Base-by-base conservation (phyloP, 176 grass and related monocot species). In the Microstegium vimineum region DNA sequence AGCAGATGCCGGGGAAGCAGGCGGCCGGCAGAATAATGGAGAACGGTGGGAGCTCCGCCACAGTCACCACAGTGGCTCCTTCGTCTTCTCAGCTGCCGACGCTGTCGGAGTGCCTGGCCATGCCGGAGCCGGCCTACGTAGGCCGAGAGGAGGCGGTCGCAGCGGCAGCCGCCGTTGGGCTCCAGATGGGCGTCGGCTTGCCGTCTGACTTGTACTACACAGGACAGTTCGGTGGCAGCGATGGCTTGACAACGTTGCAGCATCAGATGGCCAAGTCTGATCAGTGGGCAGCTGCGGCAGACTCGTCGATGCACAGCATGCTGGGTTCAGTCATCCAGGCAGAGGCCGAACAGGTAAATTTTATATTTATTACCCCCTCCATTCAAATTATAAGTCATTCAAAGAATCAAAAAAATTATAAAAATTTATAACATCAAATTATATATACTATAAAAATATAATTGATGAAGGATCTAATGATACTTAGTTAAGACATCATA, bases 81-180 rank as follows among this genome's bases (percentile, higher is more conserved):
- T 8, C 64, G 10, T 22, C 80, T 5, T 38, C 83, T 2, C 68
- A 78, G 20, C 75, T 94, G 70, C 92, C 89, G 13, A 91, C 92
- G 71, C 71, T 94, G 12, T 80, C 89, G 1, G 89, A 94, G 76
- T 94, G 92, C 92, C 69, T 94, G 60, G 81, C 89, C 49, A 91
- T 94, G 86, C 85, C 89, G 30, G 86, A 90, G n/a, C 70, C 83
- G 17, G 74, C 15, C 1, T 93, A 81, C 15, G 30, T 85, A 13
- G 61, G 59, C 14, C 76, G 37, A 0, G 35, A 17, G 4, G 74
- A 43, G 10, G 57, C 7, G 10, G 23, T 15, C 18, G 67, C 57
- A 22, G 64, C 42, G 81, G 62, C 26, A 8, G 77, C 30, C 1
- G 49, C 17, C 5, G 69, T 62, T 3, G 82, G 74, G 62, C 54